These are phyloP conservation scores for Fusarium virguliforme DNA, from an alignment of 2,329 filamentous ascomycete species.

Conservation along the genomic window DNA sequence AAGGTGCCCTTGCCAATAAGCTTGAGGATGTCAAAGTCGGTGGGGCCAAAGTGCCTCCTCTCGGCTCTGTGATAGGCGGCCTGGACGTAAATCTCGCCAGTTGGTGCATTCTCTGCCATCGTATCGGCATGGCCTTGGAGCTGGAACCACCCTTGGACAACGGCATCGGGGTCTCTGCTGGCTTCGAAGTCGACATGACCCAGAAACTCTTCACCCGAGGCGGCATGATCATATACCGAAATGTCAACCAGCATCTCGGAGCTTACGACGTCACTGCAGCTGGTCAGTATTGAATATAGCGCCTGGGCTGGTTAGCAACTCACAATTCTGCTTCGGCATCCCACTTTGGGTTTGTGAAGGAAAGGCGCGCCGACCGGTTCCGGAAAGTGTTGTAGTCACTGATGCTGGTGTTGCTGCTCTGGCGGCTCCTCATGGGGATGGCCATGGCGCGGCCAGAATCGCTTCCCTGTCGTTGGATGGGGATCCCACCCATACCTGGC, in stretches of 20 bases:
- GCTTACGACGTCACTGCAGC: constrained; percentile 89
- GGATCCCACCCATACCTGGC: constrained; percentile 67
- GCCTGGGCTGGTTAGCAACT: constrained; percentile 55
- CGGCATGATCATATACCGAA: constrained; percentile 89
- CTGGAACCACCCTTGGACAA: constrained; percentile 88
- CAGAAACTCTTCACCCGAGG: constrained; percentile 89
- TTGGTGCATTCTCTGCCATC: constrained; percentile 78
- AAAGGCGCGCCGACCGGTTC: constrained; percentile 70
- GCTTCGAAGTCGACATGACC: constrained; percentile 89
- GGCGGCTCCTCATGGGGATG: constrained; percentile 96
- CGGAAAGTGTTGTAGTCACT: constrained; percentile 75
- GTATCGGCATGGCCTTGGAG: constrained; percentile 83
- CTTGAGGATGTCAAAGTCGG: constrained; percentile 95
- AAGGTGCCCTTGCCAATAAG: constrained; percentile 99
- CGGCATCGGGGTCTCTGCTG: constrained; percentile 76
- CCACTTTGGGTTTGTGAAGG: constrained; percentile 91
- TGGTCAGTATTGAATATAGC: constrained; percentile 28
- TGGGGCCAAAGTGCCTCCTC: constrained; percentile 92
- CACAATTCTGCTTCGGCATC: constrained; percentile 97
- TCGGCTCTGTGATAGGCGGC: constrained; percentile 89
- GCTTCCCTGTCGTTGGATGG: constrained; percentile 80
- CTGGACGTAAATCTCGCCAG: constrained; percentile 91
- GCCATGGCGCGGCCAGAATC: constrained; percentile 89
- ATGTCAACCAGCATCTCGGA: constrained; percentile 92
- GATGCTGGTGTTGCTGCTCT: constrained; percentile 94